Base-by-base conservation (phyloP, 1,284 basidiomycete genomes). In the Ustilago shanxiensis region DNA sequence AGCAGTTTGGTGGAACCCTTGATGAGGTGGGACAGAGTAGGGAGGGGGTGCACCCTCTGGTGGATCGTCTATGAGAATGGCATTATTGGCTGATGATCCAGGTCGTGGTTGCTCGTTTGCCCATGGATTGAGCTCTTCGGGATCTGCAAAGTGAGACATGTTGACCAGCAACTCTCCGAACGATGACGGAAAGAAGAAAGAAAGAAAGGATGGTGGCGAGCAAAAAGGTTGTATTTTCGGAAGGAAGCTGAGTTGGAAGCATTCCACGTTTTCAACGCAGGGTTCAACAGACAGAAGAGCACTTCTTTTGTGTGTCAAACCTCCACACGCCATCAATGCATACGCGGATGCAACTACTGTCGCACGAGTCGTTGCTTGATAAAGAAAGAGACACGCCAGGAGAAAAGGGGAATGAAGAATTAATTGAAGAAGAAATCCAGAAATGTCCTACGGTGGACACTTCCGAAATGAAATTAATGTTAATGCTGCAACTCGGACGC, bases 31-130 rank as follows among this genome's bases (percentile, higher is more conserved):
- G 11, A 44, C 41, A 7, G 41, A 44, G 41, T 54, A 55, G 26
- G 20, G 45, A 13, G 45, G 66, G 3, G 49, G 37, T 26, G 31
- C 33, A 14, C 60, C 28, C 51, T 72, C 63, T 64, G 66, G 62
- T 2, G 66, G 70, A 24, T 77, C 75, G 28, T 70, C 70, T 52
- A 77, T 35, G 4, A 60, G 29, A 50, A 77, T 77, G 33, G 70
- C 62, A 55, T 70, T 45, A n/a, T 50, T 24, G 26, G 35, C 22
- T 24, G 70, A 72, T 13, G 70, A 67, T 9, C 70, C 70, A 1
- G 64, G 47, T 26, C 56, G 60, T 3, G 56, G 1, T 16, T 8
- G 10, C 13, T 31, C 28, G 14, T 50, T 14, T 13, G 60, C 60
- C 70, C 70, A 72, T 0, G 64, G 70, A 29, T 72, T 67, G 49